Evolutionary conservation across 2,329 filamentous ascomycete genomes (phyloP), one percentile per base, ranked within the genome.

Genomic region (Fusarium fujikuroi): DNA sequence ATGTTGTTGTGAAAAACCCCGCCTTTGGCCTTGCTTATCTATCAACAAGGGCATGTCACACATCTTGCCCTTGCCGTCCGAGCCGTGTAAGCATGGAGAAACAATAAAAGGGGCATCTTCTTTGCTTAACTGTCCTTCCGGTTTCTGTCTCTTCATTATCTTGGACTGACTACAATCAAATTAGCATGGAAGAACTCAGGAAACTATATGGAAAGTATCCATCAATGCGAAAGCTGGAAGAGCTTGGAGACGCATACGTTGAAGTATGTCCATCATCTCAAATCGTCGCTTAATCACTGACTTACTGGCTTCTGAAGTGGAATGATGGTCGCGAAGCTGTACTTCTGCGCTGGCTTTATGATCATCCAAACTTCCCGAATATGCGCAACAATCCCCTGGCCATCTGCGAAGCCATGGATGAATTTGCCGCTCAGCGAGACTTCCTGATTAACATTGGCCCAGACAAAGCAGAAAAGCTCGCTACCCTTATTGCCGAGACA

Each of bases 181-280:
- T 47, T 6, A 30, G 14, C 9, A 30, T 47, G 44, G 44, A 47
- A 30, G 44, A 16, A 47, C 25, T 9, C 25, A 47, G 44, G 19
- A 47, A 47, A 25, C 19, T 47, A n/a, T 47, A 47, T 16, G 19
- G 9, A 47, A 47, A 47, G 14, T 47, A 47, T 30, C 44, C 44
- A n/a, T 47, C 44, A 5, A 47, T 47, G 44, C 19, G 44, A 47
- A 47, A 47, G 44, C 44, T 47, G 25, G 44, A 47, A 21, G 44
- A 47, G 44, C 44, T 47, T 16, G 44, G 44, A 9, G 25, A 30
- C 14, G 25, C 44, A 47, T 47, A 47, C 25, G 44, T 30, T 11
- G 44, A 47, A 15, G 44, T 30, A 21, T 7, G 4, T 7, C 19
- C 14, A 30, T 11, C 2, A 21, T 30, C 44, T 30, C 1, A 19